A percentile compares a stretch with the other conserved stretches of the same genome.
Conservation (phyloP, 345 rosid genomes). For the Populus ilicifolia region DNA sequence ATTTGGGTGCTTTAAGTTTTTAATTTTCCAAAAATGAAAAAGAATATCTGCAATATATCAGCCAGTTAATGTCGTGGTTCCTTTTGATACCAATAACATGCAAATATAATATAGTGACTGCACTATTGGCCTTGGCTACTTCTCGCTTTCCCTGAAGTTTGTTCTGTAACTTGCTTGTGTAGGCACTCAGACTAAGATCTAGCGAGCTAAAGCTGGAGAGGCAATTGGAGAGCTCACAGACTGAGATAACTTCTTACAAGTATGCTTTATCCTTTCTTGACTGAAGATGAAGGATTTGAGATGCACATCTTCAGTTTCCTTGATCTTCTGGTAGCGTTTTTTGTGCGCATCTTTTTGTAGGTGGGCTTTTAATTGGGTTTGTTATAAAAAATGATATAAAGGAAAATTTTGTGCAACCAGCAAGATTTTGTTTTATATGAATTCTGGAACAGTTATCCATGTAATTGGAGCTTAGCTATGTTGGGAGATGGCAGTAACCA, state of each 20-base stretch:
- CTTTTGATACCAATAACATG: not conserved
- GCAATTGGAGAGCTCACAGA: constrained; percentile 71
- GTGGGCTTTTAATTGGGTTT: not conserved
- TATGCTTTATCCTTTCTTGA: constrained; percentile 34
- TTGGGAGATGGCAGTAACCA: not conserved
- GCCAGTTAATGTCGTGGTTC: not conserved
- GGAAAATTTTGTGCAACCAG: not conserved
- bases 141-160: not conserved
- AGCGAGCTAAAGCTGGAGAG: constrained; percentile 94
- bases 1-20: not conserved
- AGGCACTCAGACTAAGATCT: constrained; percentile 95
- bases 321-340: not conserved
- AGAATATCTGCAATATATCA: not conserved
- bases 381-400: not conserved
- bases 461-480: not conserved
- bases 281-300: constrained; percentile 4
- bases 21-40: not conserved
- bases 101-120: not conserved
- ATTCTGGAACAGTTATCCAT: not conserved
- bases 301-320: constrained; percentile 3
- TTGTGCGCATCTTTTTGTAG: not conserved
- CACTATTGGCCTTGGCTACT: constrained; percentile 8
- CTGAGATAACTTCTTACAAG: constrained; percentile 70
- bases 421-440: not conserved
- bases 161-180: constrained; percentile 20